A percentile compares a stretch with the other conserved stretches of the same genome.
These are phyloP conservation scores for Poa pratensis DNA, from an alignment of 176 grass and related monocot genomes.

Conservation along the genomic window DNA sequence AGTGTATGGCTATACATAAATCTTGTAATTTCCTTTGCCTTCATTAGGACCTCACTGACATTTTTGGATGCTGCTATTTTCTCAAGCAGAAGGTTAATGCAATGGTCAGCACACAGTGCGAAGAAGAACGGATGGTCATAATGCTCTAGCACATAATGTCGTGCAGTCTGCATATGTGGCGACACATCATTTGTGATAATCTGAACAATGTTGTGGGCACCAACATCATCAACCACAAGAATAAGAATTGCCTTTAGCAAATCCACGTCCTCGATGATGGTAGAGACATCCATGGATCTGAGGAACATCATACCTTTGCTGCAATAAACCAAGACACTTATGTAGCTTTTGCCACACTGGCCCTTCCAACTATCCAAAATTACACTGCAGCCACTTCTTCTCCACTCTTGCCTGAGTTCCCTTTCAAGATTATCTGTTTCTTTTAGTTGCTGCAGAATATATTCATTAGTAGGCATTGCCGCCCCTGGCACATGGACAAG, in stretches of 20 bases:
- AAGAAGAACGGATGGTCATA: conserved; percentile 52
- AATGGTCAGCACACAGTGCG: conserved; percentile 69
- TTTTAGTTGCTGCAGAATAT: conserved; percentile 64
- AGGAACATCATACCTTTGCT: conserved; percentile 64
- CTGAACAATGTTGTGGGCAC: conserved; percentile 67
- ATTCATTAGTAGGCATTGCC: conserved; percentile 52
- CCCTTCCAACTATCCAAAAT: conserved; percentile 71
- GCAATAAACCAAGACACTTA: conserved; percentile 69
- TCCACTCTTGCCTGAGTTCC: conserved; percentile 62
- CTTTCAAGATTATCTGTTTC: conserved; percentile 52
- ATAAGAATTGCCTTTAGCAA: conserved; percentile 50
- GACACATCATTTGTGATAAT: conserved; percentile 64
- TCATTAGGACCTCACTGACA: conserved; percentile 51
- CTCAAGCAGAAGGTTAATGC: conserved; percentile 70
- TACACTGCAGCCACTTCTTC: conserved; percentile 60
- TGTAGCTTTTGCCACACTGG: conserved; percentile 50
- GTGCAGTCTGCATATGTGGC: conserved; percentile 62
- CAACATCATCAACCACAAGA: conserved; percentile 63
- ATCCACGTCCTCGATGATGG: conserved; percentile 57
- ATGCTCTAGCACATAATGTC: conserved; percentile 59
- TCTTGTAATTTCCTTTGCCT: conserved; percentile 63
- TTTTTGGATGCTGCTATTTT: conserved; percentile 61
- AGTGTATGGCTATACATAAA: conserved; percentile 66
- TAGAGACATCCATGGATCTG: conserved; percentile 69
- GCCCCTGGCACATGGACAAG: conserved; percentile 36